phyloP scores from a whole-genome alignment of 2,329 filamentous ascomycete genomes.

The Iodosphaeria phyllophila region DNA sequence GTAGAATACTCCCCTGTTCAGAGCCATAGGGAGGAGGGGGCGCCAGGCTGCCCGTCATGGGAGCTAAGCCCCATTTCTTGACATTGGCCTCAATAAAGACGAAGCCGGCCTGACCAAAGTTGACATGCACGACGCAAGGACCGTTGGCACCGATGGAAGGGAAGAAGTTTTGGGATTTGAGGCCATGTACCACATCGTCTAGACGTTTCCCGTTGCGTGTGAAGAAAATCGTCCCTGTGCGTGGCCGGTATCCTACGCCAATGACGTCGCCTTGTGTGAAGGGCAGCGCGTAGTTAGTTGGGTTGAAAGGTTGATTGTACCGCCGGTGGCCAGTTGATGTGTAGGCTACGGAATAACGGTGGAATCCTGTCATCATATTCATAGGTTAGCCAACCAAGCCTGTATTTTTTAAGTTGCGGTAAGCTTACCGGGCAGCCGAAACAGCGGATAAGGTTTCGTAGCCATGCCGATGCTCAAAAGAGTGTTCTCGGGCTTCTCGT shows the following conservation, averaged over 20 bases:
- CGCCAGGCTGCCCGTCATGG: slow-evolving; percentile 85
- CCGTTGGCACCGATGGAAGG: slow-evolving; percentile 93
- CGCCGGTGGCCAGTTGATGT: slow-evolving; percentile 72
- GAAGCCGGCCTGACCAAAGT: slow-evolving; percentile 94
- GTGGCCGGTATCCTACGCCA: slow-evolving; percentile 83
- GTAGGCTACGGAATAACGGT: slow-evolving; percentile 86
- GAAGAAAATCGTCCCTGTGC: slow-evolving; percentile 92
- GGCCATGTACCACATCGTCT: slow-evolving; percentile 80
- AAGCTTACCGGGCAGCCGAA: slow-evolving; percentile 69
- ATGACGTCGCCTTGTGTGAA: slow-evolving; percentile 91
- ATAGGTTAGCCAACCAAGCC: slow-evolving; percentile 6
- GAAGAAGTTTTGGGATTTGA: slow-evolving; percentile 94
- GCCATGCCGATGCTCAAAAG: slow-evolving; percentile 82
- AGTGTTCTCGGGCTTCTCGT: slow-evolving; percentile 84
- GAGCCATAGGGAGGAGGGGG: slow-evolving; percentile 93
- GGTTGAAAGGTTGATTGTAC: slow-evolving; percentile 79
- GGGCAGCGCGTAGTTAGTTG: slow-evolving; percentile 62
- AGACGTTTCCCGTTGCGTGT: slow-evolving; percentile 95
- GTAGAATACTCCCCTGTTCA: slow-evolving; percentile 86
- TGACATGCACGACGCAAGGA: slow-evolving; percentile 82
- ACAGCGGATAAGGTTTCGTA: slow-evolving; percentile 92
- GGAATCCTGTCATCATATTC: slow-evolving; percentile 43
- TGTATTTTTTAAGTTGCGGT: slow-evolving; percentile 1
- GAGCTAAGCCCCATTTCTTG: slow-evolving; percentile 97
- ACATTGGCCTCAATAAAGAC: slow-evolving; percentile 99